Evolutionary conservation across 2,329 filamentous ascomycete species (phyloP), one percentile per base, ranked within the genome.

Genomic region (Stagonosporopsis rhizophila): DNA sequence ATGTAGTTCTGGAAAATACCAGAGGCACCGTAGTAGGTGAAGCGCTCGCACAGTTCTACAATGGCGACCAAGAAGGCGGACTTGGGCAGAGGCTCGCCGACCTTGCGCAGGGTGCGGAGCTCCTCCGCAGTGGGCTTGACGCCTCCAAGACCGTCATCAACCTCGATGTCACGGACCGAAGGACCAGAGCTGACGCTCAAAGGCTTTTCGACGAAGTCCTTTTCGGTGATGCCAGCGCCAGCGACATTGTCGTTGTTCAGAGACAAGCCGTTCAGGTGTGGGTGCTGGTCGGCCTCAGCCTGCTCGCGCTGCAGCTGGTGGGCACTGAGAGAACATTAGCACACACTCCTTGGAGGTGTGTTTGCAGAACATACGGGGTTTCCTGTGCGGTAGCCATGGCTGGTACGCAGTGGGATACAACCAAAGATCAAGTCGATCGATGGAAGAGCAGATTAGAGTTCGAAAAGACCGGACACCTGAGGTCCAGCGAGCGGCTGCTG

Each of bases 1-100:
- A 81, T 78, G 66, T 82, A 82, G 70, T 82, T 82, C 61, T 81
- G 79, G 68, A 82, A 82, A 25, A 80, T 74, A 61, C 79, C 80
- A 40, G 76, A 78, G 8, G 79, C 76, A 32, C 75, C 75, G 56
- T 78, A 79, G 69, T 76, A 82, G n/a, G 80, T 79, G 65, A 81
- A 82, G 6, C 80, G 76, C 65, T 82, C 80, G 68, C 78, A 81
- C 3, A 82, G 67, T 65, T 82, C 80, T 45, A 82, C 79, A 23
- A 81, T 65, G n/a, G 80, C 80, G 47, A 82, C 77, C 17, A 82
- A 62, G 62, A 80, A 82, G 23, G 80, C 79, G 20, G 75, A 73
- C 63, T 76, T 77, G 40, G 80, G 80, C 4, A 82, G 69, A 40
- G 75, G 73, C 65, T 82, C 80, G 41, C 78, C 76, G n/a, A 82